These are phyloP conservation scores for Syncephalastrum contaminatum DNA, from an alignment of 371 early-diverging fungal species.

Conservation along the genomic window DNA sequence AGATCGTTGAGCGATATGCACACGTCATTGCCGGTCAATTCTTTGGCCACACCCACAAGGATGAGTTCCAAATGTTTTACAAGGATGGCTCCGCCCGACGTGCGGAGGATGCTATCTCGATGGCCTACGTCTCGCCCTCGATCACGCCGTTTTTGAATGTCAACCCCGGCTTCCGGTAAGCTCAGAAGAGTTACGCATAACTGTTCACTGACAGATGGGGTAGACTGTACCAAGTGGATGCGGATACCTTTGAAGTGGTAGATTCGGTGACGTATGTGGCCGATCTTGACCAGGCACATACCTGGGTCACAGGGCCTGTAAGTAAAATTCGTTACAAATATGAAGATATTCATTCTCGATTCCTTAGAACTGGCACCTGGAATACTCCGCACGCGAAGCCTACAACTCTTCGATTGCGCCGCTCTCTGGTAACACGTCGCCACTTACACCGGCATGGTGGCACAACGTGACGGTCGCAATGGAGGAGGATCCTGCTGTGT, in stretches of 20 bases:
- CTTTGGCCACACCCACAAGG: conserved; percentile 64
- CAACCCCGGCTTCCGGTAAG: conserved; percentile 58
- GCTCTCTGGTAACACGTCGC: conserved; percentile 23
- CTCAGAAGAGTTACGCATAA: background rate
- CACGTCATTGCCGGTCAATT: conserved; percentile 63
- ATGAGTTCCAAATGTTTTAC: conserved; percentile 56
- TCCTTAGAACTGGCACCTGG: conserved; percentile 55
- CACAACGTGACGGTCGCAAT: conserved; percentile 54
- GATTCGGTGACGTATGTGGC: conserved; percentile 59
- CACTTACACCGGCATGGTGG: conserved; percentile 60
- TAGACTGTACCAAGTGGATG: conserved; percentile 52
- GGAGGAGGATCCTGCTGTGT: conserved; percentile 36
- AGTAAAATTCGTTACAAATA: conserved; percentile 5
- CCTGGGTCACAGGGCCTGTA: conserved; percentile 42
- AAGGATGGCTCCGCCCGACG: conserved; percentile 26
- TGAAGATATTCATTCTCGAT: background rate
- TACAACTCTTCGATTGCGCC: conserved; percentile 33
- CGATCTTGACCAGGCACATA: conserved; percentile 40
- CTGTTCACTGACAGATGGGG: background rate
- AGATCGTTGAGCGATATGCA: conserved; percentile 57
- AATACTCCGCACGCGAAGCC: conserved; percentile 54
- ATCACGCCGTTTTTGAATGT: conserved; percentile 50
- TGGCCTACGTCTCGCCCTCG: conserved; percentile 56
- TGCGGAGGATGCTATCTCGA: conserved; percentile 43
- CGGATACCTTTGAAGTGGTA: conserved; percentile 55